Evolutionary conservation across 2,329 filamentous ascomycete genomes (phyloP), one percentile per base, ranked within the genome.

Genomic region (Phaeosphaeriaceae sp.): DNA sequence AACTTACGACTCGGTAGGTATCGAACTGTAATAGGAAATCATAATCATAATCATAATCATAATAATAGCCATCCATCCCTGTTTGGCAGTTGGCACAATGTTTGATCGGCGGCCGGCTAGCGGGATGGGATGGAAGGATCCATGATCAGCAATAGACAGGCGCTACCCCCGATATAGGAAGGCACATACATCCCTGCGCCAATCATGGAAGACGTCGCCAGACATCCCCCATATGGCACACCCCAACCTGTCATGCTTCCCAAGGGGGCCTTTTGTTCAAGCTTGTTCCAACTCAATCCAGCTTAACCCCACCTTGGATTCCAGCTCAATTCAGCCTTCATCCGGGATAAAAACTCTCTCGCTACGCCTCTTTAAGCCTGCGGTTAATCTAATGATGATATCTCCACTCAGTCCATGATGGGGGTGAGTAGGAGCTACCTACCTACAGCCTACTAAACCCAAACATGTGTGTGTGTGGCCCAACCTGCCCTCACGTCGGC

Each of bases 61-160:
- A 11, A 11, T 26, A 11, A 26, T 11, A 26, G 23, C 11, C 11
- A 11, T 26, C 23, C 7, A 6, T 49, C 46, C 48, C 59, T 56
- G 52, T 52, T 48, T 54, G 60, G 59, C 36, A n/a, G 23, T 13
- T 12, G 12, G 20, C 52, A 59, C 58, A 35, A 54, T 53, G 66
- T 60, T 56, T 64, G 67, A 70, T 69, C 65, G 60, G 57, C 30
- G n/a, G 11, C 66, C 67, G 66, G 66, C 60, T 63, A 59, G 61
- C 56, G 56, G 64, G 58, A 59, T 46, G 51, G 35, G 52, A 26
- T 7, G 23, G 23, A 26, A 26, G 23, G 23, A 26, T 26, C 23
- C 23, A 26, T 26, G 23, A 62, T 60, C 46, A 52, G 46, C 51
- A 42, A 35, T 46, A 57, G 59, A 50, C 52, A 58, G 57, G 56